A percentile compares a stretch with the other conserved stretches of the same genome.
phyloP scores from a whole-genome alignment of 2,329 filamentous ascomycete species.

The Verticillium dahliae region DNA sequence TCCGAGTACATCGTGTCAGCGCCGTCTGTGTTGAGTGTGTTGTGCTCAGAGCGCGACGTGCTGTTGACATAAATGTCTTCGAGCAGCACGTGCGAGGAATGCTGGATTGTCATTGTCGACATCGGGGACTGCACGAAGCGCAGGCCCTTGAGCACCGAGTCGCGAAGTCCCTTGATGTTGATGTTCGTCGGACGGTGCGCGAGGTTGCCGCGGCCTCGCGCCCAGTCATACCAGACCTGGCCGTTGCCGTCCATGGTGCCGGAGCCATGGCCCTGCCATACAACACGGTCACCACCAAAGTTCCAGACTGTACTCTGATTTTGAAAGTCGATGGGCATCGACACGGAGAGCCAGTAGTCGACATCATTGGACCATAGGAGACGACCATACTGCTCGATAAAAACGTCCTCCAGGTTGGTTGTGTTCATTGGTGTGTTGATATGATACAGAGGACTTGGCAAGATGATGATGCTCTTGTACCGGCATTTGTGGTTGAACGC shows the following conservation, averaged over 20 bases:
- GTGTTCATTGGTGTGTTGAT: constrained; percentile 28
- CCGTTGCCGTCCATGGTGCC: constrained; percentile 55
- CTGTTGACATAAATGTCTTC: constrained; percentile 49
- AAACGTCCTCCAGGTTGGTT: constrained; percentile 22
- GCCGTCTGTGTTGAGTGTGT: constrained; percentile 33
- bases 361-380: constrained; percentile 37
- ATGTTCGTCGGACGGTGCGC: constrained; percentile 46
- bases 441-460: constrained; percentile 25
- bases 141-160: constrained; percentile 40
- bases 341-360: constrained; percentile 44
- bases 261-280: constrained; percentile 38
- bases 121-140: constrained; percentile 52
- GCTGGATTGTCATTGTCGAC: constrained; percentile 51
- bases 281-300: constrained; percentile 45
- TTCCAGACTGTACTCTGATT: constrained; percentile 49
- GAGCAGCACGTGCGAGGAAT: constrained; percentile 37
- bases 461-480: constrained; percentile 20
- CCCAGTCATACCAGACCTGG: constrained; percentile 51
- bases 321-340: constrained; percentile 45
- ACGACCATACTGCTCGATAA: constrained; percentile 35
- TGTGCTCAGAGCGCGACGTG: constrained; percentile 25
- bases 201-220: constrained; percentile 35
- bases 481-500: constrained; percentile 24
- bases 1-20: constrained; percentile 46
- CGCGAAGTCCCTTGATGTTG: constrained; percentile 32